Conservation (phyloP, 2,329 filamentous ascomycete species). For the Claviceps arundinis region DNA sequence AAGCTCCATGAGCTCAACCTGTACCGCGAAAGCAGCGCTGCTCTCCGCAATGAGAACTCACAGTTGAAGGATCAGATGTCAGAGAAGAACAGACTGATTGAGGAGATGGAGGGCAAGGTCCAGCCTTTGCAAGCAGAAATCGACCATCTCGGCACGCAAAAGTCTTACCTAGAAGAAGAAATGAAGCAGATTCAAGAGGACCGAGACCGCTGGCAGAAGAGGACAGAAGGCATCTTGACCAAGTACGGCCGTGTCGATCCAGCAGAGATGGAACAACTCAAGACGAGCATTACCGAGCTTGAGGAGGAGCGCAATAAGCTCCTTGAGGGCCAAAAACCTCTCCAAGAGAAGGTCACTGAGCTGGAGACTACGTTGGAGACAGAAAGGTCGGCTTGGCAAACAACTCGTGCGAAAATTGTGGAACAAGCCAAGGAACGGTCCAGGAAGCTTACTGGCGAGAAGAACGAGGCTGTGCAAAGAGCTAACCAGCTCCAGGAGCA, state of each 20-base stretch:
- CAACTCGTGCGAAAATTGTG: slow-evolving; percentile 38
- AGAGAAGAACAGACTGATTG: slow-evolving; percentile 61
- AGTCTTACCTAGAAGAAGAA: slow-evolving; percentile 73
- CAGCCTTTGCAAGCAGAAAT: slow-evolving; percentile 73
- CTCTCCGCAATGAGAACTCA: slow-evolving; percentile 73
- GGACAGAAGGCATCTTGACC: slow-evolving; percentile 86
- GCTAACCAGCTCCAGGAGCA: slow-evolving; percentile 38
- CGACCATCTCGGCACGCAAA: slow-evolving; percentile 67
- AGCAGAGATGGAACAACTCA: slow-evolving; percentile 79
- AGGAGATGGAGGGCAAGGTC: slow-evolving; percentile 61
- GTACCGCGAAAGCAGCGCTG: slow-evolving; percentile 88
- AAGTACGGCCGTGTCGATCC: slow-evolving; percentile 95
- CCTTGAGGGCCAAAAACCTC: slow-evolving; percentile 33
- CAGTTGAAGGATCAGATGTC: slow-evolving; percentile 64
- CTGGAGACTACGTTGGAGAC: slow-evolving; percentile 37
- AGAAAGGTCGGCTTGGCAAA: slow-evolving; percentile 41
- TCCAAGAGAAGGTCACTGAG: slow-evolving; percentile 41
- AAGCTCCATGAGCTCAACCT: slow-evolving; percentile 93
- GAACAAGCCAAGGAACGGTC: slow-evolving; percentile 52
- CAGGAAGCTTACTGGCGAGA: slow-evolving; percentile 39
- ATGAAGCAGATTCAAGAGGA: slow-evolving; percentile 82
- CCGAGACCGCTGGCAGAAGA: slow-evolving; percentile 88
- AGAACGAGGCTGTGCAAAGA: slow-evolving; percentile 36
- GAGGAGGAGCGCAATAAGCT: slow-evolving; percentile 51
- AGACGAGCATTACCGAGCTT: slow-evolving; percentile 56